These are phyloP conservation scores for Auricularia auricula-judae DNA, from an alignment of 768 basidiomycete genomes.

Conservation along the genomic window DNA sequence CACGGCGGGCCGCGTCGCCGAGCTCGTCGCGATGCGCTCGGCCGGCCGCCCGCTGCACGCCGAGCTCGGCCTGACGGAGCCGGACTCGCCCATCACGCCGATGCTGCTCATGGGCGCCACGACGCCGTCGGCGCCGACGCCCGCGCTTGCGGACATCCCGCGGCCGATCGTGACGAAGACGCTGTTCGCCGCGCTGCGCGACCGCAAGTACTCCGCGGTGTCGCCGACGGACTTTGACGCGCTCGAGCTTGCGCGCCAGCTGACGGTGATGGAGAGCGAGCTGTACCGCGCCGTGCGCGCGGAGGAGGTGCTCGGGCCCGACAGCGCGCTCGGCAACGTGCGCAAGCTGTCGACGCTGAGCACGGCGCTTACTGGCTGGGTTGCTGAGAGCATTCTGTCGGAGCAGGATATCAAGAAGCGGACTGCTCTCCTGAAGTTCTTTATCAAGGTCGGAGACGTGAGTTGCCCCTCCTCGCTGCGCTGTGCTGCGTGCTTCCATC, in stretches of 20 bases:
- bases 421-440: slow-evolving; percentile 71
- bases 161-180: slow-evolving; percentile 79
- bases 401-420: slow-evolving; percentile 85
- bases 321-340: slow-evolving; percentile 51
- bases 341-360: slow-evolving; percentile 79
- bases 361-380: slow-evolving; percentile 91
- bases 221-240: slow-evolving; percentile 85
- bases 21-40: slow-evolving; percentile 22
- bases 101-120: slow-evolving; percentile 34
- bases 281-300: slow-evolving; percentile 79
- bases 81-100: background rate
- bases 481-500: slow-evolving; percentile 2
- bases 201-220: slow-evolving; percentile 50
- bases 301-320: slow-evolving; percentile 71
- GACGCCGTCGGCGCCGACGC: slow-evolving; percentile 39
- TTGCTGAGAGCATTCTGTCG: slow-evolving; percentile 85
- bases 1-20: background rate
- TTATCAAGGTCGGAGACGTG: slow-evolving; percentile 87
- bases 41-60: slow-evolving; percentile 34
- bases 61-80: background rate
- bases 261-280: slow-evolving; percentile 88
- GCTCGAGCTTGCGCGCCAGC: slow-evolving; percentile 83
- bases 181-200: slow-evolving; percentile 55
- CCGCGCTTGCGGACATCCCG: slow-evolving; percentile 53
- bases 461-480: slow-evolving; percentile 19